These are phyloP conservation scores for Cavenderia fasciculata DNA, from an alignment of 78 protist species.

Conservation along the genomic window DNA sequence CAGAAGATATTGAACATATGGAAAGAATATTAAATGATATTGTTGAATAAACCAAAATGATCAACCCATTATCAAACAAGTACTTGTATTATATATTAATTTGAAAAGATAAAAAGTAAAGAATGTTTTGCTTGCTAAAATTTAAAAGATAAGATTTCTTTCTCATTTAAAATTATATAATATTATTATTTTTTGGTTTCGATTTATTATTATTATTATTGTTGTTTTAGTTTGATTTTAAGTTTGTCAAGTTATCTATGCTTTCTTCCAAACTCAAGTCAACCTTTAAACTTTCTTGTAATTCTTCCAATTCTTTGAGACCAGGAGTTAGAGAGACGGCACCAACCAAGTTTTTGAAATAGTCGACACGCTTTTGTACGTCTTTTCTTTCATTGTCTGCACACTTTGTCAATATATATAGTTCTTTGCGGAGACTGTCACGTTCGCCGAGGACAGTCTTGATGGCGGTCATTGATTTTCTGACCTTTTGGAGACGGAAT, in stretches of 20 bases:
- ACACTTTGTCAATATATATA: constrained; percentile 26
- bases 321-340: constrained; percentile 66
- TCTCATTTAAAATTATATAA: too few relatives aligned
- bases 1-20: neutral
- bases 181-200: too few relatives aligned
- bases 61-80: too few relatives aligned
- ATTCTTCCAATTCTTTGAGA: constrained; percentile 32
- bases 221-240: constrained; percentile 2
- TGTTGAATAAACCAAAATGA: too few relatives aligned
- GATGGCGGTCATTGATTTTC: constrained; percentile 62
- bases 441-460: constrained; percentile 63
- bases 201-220: neutral
- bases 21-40: too few relatives aligned
- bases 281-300: constrained; percentile 40
- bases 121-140: neutral
- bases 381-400: neutral
- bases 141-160: too few relatives aligned
- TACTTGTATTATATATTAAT: too few relatives aligned
- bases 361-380: neutral
- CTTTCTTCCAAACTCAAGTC: neutral
- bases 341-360: constrained; percentile 39
- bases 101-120: neutral
- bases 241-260: constrained; percentile 2
- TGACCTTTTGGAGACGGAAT: constrained; percentile 56
- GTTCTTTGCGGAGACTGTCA: constrained; percentile 37